A percentile compares a stretch with the other conserved stretches of the same genome.
phyloP scores from a whole-genome alignment of 345 rosid species.

The Euphorbia peplus region DNA sequence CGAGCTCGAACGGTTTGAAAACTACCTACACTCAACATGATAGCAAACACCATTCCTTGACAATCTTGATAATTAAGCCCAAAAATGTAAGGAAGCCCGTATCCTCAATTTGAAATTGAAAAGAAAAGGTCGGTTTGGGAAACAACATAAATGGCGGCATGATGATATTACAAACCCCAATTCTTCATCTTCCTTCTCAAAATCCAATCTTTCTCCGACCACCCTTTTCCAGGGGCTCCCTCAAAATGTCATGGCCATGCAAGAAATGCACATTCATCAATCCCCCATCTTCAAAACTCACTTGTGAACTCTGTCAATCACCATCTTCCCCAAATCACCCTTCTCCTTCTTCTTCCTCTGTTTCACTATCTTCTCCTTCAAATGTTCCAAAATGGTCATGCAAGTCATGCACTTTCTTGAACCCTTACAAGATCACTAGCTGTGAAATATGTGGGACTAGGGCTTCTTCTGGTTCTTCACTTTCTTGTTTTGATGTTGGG shows the following conservation, averaged over 20 bases:
- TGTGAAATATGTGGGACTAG: conserved; percentile 73
- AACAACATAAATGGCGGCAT: no score
- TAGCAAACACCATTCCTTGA: no score
- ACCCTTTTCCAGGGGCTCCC: neutral
- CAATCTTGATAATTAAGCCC: no score
- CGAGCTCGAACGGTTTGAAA: no score
- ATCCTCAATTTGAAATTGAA: no score
- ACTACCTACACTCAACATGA: no score
- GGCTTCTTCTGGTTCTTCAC: conserved; percentile 41
- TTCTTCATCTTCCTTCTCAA: neutral
- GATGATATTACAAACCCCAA: no score
- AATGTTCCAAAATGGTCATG: conserved; percentile 66
- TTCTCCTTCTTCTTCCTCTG: conserved; percentile 26
- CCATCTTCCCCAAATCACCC: conserved; percentile 26
- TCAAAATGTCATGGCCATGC: conserved; percentile 70
- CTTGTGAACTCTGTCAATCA: conserved; percentile 59
- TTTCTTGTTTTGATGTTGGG: conserved; percentile 44
- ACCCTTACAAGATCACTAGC: conserved; percentile 55
- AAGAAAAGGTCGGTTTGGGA: no score
- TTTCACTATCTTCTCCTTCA: conserved; percentile 19
- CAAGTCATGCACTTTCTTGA: conserved; percentile 86
- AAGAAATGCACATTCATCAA: conserved; percentile 84
- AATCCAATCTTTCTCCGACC: neutral
- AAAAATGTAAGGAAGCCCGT: no score
- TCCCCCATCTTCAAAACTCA: conserved; percentile 57